Base-by-base conservation (phyloP, 1,284 basidiomycete species). In the Coriolopsis trogii region DNA sequence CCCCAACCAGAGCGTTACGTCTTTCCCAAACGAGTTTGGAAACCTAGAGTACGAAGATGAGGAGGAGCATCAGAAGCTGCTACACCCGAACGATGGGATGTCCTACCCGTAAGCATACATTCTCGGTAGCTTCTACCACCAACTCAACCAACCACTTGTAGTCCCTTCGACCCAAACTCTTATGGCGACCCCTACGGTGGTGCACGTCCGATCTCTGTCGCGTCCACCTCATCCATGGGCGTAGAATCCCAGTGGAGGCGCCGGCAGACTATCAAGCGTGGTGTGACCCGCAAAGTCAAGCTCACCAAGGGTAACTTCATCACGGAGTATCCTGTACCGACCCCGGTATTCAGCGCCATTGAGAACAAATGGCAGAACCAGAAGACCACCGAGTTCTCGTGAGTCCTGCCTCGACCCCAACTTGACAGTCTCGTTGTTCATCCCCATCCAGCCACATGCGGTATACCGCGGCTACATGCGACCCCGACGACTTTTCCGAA, bases 231-330 rank as follows among this genome's bases (percentile, higher is more conserved):
- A 6, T 84, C 83, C n/a, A 79, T 73, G 51, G 86, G 85, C 43
- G 80, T 78, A 30, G 87, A 91, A 53, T 81, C 77, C 42, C 85
- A 85, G n/a, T 91, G 90, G 90, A 79, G 89, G 63, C 84, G 89
- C 49, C 85, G 93, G 45, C 92, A 95, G 70, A 93, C 91, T n/a
- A 91, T 93, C 72, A 91, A 91, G 67, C 89, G 92, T 49, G 92
- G 91, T 61, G 89, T 92, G 13, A 93, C 91, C n/a, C 91, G 91
- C 60, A 93, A 91, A 67, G 89, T 98, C 73, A 92, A 93, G 70
- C 86, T 98, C 59, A 95, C 93, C 2, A 80, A 91, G 46, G 93
- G 93, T 52, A 92, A 96, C 65, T 96, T 94, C 73, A 89, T 96
- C 67, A 80, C 86, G 36, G 93, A 96, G 66, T 93, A 95, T 67